Evolutionary conservation across 1,284 basidiomycete genomes (phyloP), one percentile per base, ranked within the genome.

Genomic region (Fomes fomentarius): DNA sequence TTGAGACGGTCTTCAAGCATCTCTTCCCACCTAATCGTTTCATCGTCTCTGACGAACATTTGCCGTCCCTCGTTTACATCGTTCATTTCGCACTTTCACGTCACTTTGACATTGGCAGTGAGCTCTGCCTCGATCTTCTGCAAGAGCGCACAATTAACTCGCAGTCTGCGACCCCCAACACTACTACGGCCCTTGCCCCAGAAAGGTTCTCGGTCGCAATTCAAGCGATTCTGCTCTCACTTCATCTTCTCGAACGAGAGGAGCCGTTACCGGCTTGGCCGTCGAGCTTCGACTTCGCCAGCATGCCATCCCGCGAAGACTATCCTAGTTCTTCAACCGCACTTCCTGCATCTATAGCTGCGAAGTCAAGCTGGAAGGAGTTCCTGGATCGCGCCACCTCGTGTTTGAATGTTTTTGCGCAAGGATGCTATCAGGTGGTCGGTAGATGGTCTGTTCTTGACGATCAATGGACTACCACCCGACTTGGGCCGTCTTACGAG

Each of bases 31-130:
- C 84, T 0, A 86, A 87, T 58, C 82, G 87, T 22, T 73, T 75
- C 6, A 75, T 93, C 31, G 79, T 83, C 56, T 88, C 91, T 2
- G 95, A 97, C 41, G 85, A 93, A 22, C 83, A 87, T 22, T 73
- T 90, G 1, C 91, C 93, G 44, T 83, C 87, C 0, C 87, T 96
- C 67, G 83, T 88, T 47, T 89, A 85, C 63, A 85, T 96, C 52
- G 74, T 91, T 8, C 93, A 97, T 70, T 94, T 91, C 66, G 79
- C 93, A 51, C 83, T 96, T 42, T 87, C 87, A 6, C 88, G 93
- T 19, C 87, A 97, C 69, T 85, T 92, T 51, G 95, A 98, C 34
- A 92, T 89, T 61, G 96, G 94, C 1, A 78, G 83, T 61, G 93
- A 96, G 47, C 74, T 96, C 25, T 87, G 92, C 58, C 68, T 95